Evolutionary conservation across 2,329 filamentous ascomycete genomes (phyloP).

Genomic region (Xylariaceae sp.): DNA sequence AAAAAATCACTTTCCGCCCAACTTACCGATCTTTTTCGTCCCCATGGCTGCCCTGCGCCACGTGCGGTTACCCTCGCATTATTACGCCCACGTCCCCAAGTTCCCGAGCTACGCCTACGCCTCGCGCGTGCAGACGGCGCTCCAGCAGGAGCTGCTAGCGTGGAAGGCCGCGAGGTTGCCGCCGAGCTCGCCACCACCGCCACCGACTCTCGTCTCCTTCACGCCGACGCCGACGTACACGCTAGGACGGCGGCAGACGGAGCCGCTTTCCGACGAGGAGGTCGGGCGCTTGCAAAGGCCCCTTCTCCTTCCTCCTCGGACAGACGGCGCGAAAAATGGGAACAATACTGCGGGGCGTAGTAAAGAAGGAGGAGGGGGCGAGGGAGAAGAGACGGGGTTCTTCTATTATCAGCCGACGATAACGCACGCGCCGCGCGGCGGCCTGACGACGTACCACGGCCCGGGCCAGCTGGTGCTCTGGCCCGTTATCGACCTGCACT

Average conservation of each 20-base stretch:
- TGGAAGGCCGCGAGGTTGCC: constrained; percentile 47
- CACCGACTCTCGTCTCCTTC: constrained; percentile 74
- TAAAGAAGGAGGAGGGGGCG: no score
- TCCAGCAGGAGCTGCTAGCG: constrained; percentile 48
- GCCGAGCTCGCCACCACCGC: constrained; percentile 38
- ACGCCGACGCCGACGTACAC: constrained; percentile 81
- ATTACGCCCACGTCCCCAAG: constrained; percentile 16
- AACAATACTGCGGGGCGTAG: background rate
- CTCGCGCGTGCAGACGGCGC: constrained; percentile 33
- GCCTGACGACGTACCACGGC: constrained; percentile 91
- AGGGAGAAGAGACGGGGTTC: constrained; percentile 28
- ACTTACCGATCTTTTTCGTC: background rate
- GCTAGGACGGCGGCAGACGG: constrained; percentile 72
- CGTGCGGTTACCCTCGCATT: constrained; percentile 20
- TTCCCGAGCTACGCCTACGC: constrained; percentile 35
- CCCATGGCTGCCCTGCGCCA: constrained; percentile 15
- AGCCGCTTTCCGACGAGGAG: constrained; percentile 42
- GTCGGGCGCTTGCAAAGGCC: constrained; percentile 38
- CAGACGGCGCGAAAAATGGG: background rate
- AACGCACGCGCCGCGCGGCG: constrained; percentile 70
- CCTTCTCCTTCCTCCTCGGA: constrained; percentile 30
- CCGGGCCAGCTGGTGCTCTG: constrained; percentile 92
- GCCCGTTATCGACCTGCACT: constrained; percentile 76
- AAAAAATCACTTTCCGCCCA: constrained; percentile 1
- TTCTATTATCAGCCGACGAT: constrained; percentile 49